phyloP scores from a whole-genome alignment of 208 protist genomes.

The Wallacemonas collosoma region DNA sequence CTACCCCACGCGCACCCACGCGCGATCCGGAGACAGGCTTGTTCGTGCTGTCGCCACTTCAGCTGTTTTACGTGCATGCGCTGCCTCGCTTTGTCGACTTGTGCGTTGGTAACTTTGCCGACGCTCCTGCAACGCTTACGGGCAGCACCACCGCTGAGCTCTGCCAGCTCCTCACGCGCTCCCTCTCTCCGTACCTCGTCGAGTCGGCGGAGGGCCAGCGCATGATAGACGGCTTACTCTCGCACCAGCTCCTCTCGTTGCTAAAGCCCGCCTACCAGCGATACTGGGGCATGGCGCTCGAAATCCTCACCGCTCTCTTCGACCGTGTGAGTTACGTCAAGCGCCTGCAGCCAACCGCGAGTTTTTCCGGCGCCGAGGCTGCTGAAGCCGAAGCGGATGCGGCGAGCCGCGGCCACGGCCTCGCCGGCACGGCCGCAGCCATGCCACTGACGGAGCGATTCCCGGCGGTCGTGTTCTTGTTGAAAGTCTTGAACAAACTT shows the following conservation, averaged over 20 bases:
- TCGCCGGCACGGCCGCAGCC: constrained; percentile 13
- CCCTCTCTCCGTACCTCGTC: constrained; percentile 82
- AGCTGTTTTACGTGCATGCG: constrained; percentile 57
- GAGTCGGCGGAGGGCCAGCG: constrained; percentile 68
- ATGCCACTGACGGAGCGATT: constrained; percentile 62
- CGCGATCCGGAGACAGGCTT: constrained; percentile 34
- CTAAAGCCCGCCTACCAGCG: constrained; percentile 77
- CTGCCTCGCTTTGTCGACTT: constrained; percentile 58
- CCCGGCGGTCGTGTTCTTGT: constrained; percentile 60
- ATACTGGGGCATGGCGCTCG: constrained; percentile 70
- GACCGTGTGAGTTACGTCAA: constrained; percentile 81
- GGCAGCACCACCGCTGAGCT: constrained; percentile 51
- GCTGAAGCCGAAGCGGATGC: constrained; percentile 18
- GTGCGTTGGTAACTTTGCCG: constrained; percentile 67
- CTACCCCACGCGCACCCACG: constrained; percentile 15
- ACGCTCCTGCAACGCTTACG: constrained; percentile 56
- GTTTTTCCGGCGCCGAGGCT: constrained; percentile 20
- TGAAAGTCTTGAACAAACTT: constrained; percentile 88
- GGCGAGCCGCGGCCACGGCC: constrained; percentile 1
- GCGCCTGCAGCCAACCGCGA: constrained; percentile 38
- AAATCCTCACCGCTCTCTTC: constrained; percentile 63
- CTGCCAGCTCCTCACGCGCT: constrained; percentile 54
- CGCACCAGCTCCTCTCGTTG: constrained; percentile 64
- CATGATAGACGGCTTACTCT: constrained; percentile 71
- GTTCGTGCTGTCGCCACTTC: constrained; percentile 43